These are phyloP conservation scores for Glonium stellatum DNA, from an alignment of 495 filamentous ascomycete species.

Conservation along the genomic window DNA sequence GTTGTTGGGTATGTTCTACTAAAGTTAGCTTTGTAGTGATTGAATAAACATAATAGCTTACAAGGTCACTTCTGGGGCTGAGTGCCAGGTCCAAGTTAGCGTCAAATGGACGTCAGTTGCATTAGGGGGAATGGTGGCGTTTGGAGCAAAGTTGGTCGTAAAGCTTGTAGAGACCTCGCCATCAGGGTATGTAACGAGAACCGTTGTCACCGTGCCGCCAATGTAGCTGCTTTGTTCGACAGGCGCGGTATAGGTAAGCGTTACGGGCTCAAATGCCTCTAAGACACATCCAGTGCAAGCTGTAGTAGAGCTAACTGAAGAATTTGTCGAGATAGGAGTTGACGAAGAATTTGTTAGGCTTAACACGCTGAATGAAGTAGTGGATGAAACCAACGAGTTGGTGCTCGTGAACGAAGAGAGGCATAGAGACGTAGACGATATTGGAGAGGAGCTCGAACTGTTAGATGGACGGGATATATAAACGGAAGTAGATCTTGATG, in stretches of 20 bases:
- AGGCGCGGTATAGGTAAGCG: neutral
- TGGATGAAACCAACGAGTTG: neutral
- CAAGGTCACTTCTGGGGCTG: constrained; percentile 6
- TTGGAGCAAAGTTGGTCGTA: neutral
- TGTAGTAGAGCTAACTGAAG: neutral
- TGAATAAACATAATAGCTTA: neutral
- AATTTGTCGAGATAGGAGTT: constrained; percentile 5
- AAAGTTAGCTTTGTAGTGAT: neutral
- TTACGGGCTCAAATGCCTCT: constrained; percentile 13
- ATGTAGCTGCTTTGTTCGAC: neutral
- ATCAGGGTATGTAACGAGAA: neutral
- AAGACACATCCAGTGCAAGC: constrained; percentile 23
- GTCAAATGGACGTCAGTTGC: constrained; percentile 4
- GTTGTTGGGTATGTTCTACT: constrained; percentile 8
- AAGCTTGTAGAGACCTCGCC: neutral
- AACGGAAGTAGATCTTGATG: neutral
- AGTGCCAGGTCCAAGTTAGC: neutral
- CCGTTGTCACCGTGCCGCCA: neutral
- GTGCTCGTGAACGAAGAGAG: neutral
- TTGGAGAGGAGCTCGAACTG: constrained; percentile 3
- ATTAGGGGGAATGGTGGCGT: neutral
- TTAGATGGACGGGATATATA: constrained; percentile 2
- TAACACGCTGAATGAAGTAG: constrained; percentile 1
- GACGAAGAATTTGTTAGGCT: constrained; percentile 6
- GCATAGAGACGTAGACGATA: neutral